These are phyloP conservation scores for Basidioascus undulatus DNA, from an alignment of 768 basidiomycete genomes.

Conservation along the genomic window DNA sequence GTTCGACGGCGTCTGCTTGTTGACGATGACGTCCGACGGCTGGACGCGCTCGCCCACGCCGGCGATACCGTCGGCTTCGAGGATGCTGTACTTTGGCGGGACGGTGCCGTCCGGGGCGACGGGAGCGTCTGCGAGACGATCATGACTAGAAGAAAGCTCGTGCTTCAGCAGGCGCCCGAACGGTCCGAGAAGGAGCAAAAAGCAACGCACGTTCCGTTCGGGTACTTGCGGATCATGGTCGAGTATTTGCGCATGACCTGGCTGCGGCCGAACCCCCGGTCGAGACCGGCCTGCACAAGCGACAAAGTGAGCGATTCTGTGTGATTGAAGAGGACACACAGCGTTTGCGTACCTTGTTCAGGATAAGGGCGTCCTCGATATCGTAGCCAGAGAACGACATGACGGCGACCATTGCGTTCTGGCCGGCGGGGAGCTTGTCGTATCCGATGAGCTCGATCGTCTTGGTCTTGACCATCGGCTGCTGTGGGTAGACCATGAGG, in stretches of 20 bases:
- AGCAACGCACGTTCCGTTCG: conserved; percentile 71
- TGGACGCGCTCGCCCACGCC: conserved; percentile 85
- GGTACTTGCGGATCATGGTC: conserved; percentile 81
- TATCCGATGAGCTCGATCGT: conserved; percentile 94
- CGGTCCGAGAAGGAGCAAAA: background rate
- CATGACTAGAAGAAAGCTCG: conserved; percentile 31
- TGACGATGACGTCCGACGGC: conserved; percentile 81
- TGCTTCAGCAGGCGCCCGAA: background rate
- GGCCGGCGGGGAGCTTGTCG: conserved; percentile 85
- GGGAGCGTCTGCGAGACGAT: conserved; percentile 82
- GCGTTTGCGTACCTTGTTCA: conserved; percentile 42
- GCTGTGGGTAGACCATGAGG: conserved; percentile 89
- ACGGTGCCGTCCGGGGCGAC: conserved; percentile 53
- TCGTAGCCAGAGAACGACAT: conserved; percentile 99
- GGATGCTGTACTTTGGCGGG: conserved; percentile 66
- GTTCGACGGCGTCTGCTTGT: conserved; percentile 87
- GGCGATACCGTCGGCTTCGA: conserved; percentile 78
- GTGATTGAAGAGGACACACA: background rate
- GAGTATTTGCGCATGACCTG: conserved; percentile 91
- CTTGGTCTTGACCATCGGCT: conserved; percentile 98
- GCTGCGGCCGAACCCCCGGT: conserved; percentile 91
- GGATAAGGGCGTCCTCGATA: conserved; percentile 93
- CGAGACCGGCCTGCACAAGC: conserved; percentile 54
- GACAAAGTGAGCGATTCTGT: background rate
- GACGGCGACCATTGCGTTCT: conserved; percentile 93